phyloP scores from a whole-genome alignment of 2,329 filamentous ascomycete species.

The Penicillium sp. region DNA sequence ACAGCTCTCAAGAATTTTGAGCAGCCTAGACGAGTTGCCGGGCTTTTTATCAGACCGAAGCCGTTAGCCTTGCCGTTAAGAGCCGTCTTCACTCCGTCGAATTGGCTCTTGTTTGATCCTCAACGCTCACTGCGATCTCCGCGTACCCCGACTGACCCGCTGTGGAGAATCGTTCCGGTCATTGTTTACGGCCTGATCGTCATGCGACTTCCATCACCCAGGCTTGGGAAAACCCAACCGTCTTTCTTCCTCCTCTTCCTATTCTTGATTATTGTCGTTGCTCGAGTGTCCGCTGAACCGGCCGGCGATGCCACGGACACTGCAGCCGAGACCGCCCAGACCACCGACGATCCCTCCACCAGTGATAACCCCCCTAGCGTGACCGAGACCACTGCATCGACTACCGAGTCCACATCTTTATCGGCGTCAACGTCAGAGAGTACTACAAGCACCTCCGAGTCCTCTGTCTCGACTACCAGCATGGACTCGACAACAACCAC shows the following conservation, averaged over 20 bases:
- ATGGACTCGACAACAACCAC: conserved; percentile 20
- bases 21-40: too few relatives aligned
- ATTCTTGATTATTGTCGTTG: conserved; percentile 14
- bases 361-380: conserved; percentile 22
- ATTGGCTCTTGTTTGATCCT: conserved; percentile 9
- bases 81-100: too few relatives aligned
- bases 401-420: conserved; percentile 16
- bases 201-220: conserved; percentile 19
- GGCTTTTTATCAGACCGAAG: too few relatives aligned
- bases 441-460: conserved; percentile 9
- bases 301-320: conserved; percentile 17
- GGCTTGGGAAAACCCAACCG: conserved; percentile 16
- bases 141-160: conserved; percentile 22
- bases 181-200: conserved; percentile 17
- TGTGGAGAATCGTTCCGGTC: conserved; percentile 22
- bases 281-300: conserved; percentile 20
- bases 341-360: conserved; percentile 24
- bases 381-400: conserved; percentile 15
- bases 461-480: conserved; percentile 16
- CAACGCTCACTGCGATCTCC: conserved; percentile 15
- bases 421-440: conserved; percentile 8
- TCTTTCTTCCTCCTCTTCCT: conserved; percentile 16
- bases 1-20: too few relatives aligned
- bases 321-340: conserved; percentile 19
- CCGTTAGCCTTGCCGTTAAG: too few relatives aligned